Conservation (phyloP, 345 rosid species). For the Eucalyptus sideroxylon region DNA sequence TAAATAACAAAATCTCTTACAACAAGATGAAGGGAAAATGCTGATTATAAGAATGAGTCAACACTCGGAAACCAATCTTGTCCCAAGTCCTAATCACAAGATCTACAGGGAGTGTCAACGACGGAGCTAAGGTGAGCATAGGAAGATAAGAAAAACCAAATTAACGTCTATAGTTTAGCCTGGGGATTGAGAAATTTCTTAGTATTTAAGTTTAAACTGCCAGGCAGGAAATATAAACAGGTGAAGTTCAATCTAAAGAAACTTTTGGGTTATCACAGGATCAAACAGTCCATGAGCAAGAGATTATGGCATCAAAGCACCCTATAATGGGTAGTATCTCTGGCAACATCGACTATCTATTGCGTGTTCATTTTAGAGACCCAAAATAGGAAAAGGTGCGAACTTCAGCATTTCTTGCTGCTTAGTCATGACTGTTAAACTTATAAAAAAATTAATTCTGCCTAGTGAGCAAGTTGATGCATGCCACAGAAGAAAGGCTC, state of each 20-base stretch:
- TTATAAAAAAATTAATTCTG: not conserved
- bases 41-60: not conserved
- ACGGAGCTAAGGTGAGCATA: not conserved
- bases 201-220: not conserved
- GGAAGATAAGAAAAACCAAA: not conserved
- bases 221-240: not conserved
- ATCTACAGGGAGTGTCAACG: not conserved
- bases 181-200: not conserved
- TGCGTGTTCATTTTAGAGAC: not conserved
- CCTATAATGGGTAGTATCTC: not conserved
- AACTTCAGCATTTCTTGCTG: not conserved
- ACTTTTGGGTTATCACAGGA: not conserved
- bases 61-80: not conserved
- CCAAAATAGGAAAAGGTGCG: not conserved
- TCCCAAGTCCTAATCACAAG: not conserved
- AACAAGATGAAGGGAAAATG: not conserved
- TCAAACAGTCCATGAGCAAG: not conserved
- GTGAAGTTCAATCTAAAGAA: not conserved
- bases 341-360: not conserved
- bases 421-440: not conserved
- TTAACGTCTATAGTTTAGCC: not conserved
- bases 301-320: not conserved
- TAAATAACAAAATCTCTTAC: not conserved
- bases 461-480: not conserved
- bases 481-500: not conserved